Percentiles rank a stretch among this genome's conserved stretches.
phyloP scores from a whole-genome alignment of 805 yeast species.

The Metschnikowia henanensis region DNA sequence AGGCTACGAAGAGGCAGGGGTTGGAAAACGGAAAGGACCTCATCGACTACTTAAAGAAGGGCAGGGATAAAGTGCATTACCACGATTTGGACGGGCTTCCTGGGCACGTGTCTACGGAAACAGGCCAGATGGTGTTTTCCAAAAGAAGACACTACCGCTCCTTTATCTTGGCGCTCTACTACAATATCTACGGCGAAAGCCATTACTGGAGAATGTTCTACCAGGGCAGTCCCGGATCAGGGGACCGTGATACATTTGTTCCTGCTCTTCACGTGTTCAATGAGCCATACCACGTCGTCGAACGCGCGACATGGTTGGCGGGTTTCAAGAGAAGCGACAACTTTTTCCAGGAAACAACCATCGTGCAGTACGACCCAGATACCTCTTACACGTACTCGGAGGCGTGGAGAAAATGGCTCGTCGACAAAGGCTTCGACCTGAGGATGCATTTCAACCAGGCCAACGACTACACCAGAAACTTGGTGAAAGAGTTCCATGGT shows the following conservation, averaged over 20 bases:
- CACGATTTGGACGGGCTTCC: conserved; percentile 37
- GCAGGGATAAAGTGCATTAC: conserved; percentile 21
- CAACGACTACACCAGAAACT: conserved; percentile 12
- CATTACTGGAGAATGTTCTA: conserved; percentile 31
- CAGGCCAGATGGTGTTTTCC: conserved; percentile 37
- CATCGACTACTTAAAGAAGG: conserved; percentile 20
- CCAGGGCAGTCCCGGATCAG: conserved; percentile 36
- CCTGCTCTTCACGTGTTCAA: conserved; percentile 38
- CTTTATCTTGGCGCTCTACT: conserved; percentile 32
- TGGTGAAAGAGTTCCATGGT: conserved; percentile 15
- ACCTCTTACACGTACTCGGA: conserved; percentile 12
- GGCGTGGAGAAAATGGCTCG: conserved; percentile 19
- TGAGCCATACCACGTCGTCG: conserved; percentile 31
- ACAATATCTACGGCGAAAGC: conserved; percentile 30
- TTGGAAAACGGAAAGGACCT: conserved; percentile 25
- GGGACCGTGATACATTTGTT: conserved; percentile 38
- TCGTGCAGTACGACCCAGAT: conserved; percentile 25
- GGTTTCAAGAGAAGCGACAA: conserved; percentile 15
- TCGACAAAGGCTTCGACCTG: conserved; percentile 17
- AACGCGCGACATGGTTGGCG: conserved; percentile 25
- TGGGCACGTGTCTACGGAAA: conserved; percentile 26
- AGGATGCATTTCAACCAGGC: conserved; percentile 21
- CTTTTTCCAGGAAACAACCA: conserved; percentile 23
- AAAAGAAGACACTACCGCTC: conserved; percentile 30
- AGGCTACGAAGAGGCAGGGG: conserved; percentile 29